Conservation (phyloP, 2,329 filamentous ascomycete genomes). For the Coleophoma eucalyptorum region DNA sequence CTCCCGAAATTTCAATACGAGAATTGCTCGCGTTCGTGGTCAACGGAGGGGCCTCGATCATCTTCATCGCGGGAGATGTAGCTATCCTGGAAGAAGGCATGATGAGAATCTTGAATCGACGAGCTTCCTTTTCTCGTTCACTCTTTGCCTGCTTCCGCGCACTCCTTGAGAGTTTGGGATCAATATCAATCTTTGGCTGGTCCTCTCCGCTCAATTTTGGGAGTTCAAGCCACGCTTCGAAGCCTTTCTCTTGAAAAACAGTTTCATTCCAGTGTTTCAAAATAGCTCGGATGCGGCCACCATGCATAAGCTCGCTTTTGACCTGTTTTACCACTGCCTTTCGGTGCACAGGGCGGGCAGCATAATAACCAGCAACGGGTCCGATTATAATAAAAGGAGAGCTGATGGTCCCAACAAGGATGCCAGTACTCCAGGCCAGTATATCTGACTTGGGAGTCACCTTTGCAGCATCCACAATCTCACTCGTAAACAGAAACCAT, state of each 20-base stretch:
- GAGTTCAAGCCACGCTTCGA: conserved; percentile 21
- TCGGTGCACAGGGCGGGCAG: conserved; percentile 15
- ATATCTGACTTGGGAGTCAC: conserved; percentile 15
- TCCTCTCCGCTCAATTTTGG: conserved; percentile 11
- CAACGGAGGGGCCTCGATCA: too few species aligned
- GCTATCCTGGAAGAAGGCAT: neutral
- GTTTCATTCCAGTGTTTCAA: conserved; percentile 17
- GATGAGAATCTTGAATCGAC: neutral
- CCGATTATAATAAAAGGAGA: conserved; percentile 13
- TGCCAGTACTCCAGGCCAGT: conserved; percentile 17
- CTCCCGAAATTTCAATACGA: too few species aligned
- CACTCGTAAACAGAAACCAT: conserved; percentile 20
- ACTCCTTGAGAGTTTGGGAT: neutral
- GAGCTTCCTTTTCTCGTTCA: neutral
- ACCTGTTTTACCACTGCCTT: conserved; percentile 17
- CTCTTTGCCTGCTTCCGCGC: neutral
- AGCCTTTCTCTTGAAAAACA: conserved; percentile 10
- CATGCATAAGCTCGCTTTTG: conserved; percentile 12
- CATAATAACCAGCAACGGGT: conserved; percentile 17
- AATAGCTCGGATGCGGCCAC: conserved; percentile 13
- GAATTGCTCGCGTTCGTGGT: too few species aligned
- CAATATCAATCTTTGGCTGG: neutral
- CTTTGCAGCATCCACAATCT: conserved; percentile 16
- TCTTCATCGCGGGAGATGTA: too few species aligned
- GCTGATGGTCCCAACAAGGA: conserved; percentile 15